These are phyloP conservation scores for Chlorella vulgaris DNA, from an alignment of 139 green algal genomes.

Conservation along the genomic window DNA sequence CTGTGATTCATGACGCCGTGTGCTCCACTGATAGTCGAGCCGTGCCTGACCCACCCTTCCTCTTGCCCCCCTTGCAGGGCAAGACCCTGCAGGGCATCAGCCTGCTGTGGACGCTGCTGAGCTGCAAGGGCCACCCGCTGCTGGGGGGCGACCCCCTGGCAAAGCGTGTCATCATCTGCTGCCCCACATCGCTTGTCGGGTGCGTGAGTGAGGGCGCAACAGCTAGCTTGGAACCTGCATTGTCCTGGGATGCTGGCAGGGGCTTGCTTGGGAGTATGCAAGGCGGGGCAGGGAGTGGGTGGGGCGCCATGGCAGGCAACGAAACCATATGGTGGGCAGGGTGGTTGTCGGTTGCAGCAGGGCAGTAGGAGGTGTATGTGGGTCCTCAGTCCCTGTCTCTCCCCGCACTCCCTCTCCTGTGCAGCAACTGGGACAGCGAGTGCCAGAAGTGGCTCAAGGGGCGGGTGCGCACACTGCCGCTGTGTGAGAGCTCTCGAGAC, in stretches of 20 bases:
- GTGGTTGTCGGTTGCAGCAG: no score
- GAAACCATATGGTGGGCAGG: not conserved
- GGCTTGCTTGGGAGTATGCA: not conserved
- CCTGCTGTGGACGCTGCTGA: slow-evolving; percentile 96
- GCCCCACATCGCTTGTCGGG: slow-evolving; percentile 94
- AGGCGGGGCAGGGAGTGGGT: not conserved
- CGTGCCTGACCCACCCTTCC: no score
- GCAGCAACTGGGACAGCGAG: slow-evolving; percentile 96
- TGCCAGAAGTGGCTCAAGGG: slow-evolving; percentile 94
- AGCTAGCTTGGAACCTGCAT: no score
- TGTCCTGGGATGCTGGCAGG: no score
- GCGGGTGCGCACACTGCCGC: slow-evolving; percentile 75
- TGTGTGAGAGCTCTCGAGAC: slow-evolving; percentile 88
- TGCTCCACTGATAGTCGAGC: not conserved
- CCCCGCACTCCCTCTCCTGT: not conserved
- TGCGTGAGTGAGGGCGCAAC: not conserved
- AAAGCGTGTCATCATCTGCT: slow-evolving; percentile 92
- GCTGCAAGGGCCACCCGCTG: slow-evolving; percentile 50
- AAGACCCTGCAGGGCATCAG: slow-evolving; percentile 89
- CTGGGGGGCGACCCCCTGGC: slow-evolving; percentile 78
- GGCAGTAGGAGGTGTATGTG: no score
- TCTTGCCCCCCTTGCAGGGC: slow-evolving; percentile 13
- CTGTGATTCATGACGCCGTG: not conserved
- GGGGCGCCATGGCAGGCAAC: not conserved
- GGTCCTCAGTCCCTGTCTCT: not conserved